A percentile compares a stretch with the other conserved stretches of the same genome.
phyloP scores from a whole-genome alignment of 495 filamentous ascomycete species.

The Parachaetomium inaequale region DNA sequence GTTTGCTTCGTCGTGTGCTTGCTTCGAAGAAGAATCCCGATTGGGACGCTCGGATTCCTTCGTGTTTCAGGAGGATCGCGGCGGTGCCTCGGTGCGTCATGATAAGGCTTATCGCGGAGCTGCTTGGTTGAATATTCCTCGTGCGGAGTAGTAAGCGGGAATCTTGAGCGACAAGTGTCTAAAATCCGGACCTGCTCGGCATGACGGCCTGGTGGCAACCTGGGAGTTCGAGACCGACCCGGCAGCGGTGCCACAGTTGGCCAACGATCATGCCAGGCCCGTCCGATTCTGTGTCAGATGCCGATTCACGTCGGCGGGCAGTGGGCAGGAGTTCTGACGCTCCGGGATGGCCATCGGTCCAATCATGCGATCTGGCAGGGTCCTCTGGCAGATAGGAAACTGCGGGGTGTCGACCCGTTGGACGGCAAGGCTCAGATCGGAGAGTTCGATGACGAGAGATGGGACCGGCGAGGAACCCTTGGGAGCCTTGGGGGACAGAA shows the following conservation, averaged over 20 bases:
- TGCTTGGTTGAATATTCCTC: background rate
- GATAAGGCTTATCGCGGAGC: background rate
- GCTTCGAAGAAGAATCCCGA: background rate
- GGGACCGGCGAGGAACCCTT: conserved; percentile 3
- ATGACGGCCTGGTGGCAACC: background rate
- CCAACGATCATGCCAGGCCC: background rate
- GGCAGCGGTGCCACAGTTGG: background rate
- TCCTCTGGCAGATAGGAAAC: background rate
- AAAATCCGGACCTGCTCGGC: background rate
- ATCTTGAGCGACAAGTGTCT: background rate
- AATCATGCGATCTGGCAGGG: background rate
- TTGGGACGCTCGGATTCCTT: background rate
- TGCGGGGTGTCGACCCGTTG: background rate
- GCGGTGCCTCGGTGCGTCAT: background rate
- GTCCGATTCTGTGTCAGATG: background rate
- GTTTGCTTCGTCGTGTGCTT: background rate
- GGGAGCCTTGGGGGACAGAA: background rate
- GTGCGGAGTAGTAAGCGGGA: background rate
- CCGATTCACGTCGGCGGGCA: background rate
- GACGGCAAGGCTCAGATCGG: background rate
- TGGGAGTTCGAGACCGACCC: background rate
- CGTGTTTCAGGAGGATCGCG: conserved; percentile 5
- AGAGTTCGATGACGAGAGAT: background rate
- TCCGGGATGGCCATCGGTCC: background rate
- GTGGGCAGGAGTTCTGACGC: background rate